phyloP scores from a whole-genome alignment of 371 early-diverging fungal species.

The Actinomucor elegans region DNA sequence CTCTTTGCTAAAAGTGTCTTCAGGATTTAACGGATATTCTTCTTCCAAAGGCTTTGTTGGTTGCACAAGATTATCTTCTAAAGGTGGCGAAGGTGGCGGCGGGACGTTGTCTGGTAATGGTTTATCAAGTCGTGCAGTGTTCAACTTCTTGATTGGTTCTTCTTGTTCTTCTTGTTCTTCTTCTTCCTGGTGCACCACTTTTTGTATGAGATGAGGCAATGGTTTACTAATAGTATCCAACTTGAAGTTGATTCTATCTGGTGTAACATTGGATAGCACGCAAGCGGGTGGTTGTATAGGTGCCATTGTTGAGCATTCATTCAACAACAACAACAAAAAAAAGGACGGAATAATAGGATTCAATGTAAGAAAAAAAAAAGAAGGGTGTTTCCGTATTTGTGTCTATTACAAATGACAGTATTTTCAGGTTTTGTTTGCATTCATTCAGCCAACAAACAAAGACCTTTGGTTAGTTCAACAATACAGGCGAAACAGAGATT shows the following conservation, averaged over 20 bases:
- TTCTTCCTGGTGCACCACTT: background rate
- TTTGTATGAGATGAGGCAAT: background rate
- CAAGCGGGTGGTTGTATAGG: no score
- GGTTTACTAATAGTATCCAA: background rate
- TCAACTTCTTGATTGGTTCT: background rate
- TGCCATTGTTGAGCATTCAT: no score
- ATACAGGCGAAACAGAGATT: no score
- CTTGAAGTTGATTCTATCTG: background rate
- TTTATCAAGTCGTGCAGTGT: background rate
- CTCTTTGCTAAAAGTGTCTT: constrained; percentile 6
- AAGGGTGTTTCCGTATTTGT: no score
- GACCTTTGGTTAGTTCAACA: no score
- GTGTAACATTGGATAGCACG: background rate
- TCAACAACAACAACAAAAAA: no score
- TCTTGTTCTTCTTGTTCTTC: background rate
- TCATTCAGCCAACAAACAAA: no score
- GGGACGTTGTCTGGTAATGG: background rate
- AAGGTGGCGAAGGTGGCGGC: background rate
- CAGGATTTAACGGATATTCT: constrained; percentile 5
- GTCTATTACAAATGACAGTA: no score
- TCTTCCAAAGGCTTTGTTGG: constrained; percentile 3
- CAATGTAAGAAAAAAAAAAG: no score
- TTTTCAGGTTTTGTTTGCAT: no score
- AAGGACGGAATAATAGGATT: no score
- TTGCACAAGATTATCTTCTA: background rate